Base-by-base conservation (phyloP, 805 yeast species). In the Pichia occidentalis region DNA sequence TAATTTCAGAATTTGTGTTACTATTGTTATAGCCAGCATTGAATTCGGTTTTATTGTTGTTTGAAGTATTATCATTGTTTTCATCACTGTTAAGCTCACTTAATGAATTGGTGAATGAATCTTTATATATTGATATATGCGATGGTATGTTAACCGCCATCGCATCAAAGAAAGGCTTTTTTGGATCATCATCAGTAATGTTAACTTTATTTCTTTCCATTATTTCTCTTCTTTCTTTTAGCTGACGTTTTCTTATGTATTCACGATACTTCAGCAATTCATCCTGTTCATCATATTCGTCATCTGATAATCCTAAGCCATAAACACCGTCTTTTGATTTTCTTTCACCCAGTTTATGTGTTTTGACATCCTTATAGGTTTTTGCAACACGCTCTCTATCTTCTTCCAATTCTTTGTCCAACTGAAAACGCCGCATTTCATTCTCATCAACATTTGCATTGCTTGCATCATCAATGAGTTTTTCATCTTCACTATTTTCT, bases 401-500 rank as follows among this genome's bases (percentile, higher is more conserved):
- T 27, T 71, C 68, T 37, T 71, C 72, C 18, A 74, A 73, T 43
- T 77, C 76, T 38, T 78, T 80, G 42, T 73, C 72, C 52, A 75
- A 72, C 32, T 78, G 65, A 52, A 70, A 68, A 37, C 69, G 67
- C 39, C 81, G 70, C 37, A 83, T 65, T 37, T 71, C 78, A 27
- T 70, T 75, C 42, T 77, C 71, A 48, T 78, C 72, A 38, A 76
- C 64, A 32, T 73, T 73, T 23, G 76, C 57, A 40, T 71, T 72
- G 31, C 78, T 68, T 21, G 70, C 67, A 63, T 84, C 86, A 58
- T 84, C 90, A 40, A 83, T 70, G 85, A 84, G 77, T 44, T 63
- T 68, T 57, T 83, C 92, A 52, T 82, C 84, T 44, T 84, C 94
- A 19, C 85, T 75, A 54, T 83, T 75, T 36, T 77, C 80, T 29